Evolutionary conservation across 495 filamentous ascomycete genomes (phyloP).

Genomic region (Penicillium angulare): DNA sequence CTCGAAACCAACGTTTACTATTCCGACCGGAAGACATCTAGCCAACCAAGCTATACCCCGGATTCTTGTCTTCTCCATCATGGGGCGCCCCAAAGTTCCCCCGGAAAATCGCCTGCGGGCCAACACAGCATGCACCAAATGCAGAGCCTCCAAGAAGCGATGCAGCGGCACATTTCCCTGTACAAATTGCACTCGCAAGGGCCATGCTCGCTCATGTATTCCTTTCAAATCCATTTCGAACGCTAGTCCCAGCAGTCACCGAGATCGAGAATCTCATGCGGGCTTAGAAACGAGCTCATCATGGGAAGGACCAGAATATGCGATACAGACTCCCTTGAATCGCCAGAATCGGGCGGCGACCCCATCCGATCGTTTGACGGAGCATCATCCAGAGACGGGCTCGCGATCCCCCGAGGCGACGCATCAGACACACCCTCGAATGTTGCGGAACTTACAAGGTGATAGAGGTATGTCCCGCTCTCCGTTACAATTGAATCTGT

Average conservation of each 20-base stretch:
- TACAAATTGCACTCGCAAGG: constrained; percentile 33
- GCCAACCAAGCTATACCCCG: neutral
- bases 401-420: constrained; percentile 31
- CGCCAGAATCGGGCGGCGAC: constrained; percentile 1
- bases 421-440: constrained; percentile 38
- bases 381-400: constrained; percentile 7
- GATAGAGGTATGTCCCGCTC: constrained; percentile 38
- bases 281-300: neutral
- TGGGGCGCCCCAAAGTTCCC: constrained; percentile 40
- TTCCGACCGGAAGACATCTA: no score
- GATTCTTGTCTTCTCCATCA: constrained; percentile 13
- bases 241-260: constrained; percentile 7
- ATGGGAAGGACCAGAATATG: neutral
- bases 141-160: constrained; percentile 39
- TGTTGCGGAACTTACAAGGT: constrained; percentile 37
- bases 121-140: constrained; percentile 36
- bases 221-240: constrained; percentile 25
- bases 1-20: no score
- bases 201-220: constrained; percentile 30
- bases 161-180: constrained; percentile 43
- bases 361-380: neutral
- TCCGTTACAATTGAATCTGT: no score
- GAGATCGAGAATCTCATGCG: neutral
- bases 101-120: constrained; percentile 37
- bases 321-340: neutral